Evolutionary conservation across 768 basidiomycete genomes (phyloP), one percentile per base, ranked within the genome.

Genomic region (Glaciozyma martinii): DNA sequence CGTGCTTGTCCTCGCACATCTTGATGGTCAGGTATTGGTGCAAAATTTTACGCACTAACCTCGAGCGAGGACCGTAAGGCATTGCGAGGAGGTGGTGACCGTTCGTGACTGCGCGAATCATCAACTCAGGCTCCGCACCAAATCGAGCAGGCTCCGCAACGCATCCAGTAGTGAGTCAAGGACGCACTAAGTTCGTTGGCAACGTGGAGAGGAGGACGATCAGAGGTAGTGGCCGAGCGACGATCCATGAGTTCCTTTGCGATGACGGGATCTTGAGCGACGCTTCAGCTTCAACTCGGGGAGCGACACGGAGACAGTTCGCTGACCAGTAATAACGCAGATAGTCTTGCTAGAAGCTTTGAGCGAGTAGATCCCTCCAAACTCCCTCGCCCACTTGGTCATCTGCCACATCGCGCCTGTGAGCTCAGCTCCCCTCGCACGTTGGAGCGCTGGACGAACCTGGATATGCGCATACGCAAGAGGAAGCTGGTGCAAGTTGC

Each of bases 401-500:
- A n/a, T n/a, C n/a, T n/a, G n/a, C n/a, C n/a, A n/a, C n/a, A n/a
- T n/a, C n/a, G n/a, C n/a, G n/a, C n/a, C n/a, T n/a, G n/a, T n/a
- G n/a, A n/a, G n/a, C n/a, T n/a, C n/a, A n/a, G n/a, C n/a, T n/a
- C n/a, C n/a, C n/a, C n/a, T n/a, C n/a, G n/a, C n/a, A n/a, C n/a
- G n/a, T n/a, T n/a, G n/a, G n/a, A n/a, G n/a, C n/a, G n/a, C n/a
- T n/a, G n/a, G n/a, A n/a, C n/a, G n/a, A 33, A 68, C 50, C 50
- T 52, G 58, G 52, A 67, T 47, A 56, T 67, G 66, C 25, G 60
- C 49, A 19, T 61, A 61, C n/a, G 29, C 50, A 19, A 61, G 53
- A 18, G 66, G 66, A 23, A 67, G 50, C 29, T 67, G 66, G 54
- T 59, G 59, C 43, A 67, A 49, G 59, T 67, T 67, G 49, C 66